phyloP scores from a whole-genome alignment of 2,329 filamentous ascomycete species.

The Colletotrichum australisinense region DNA sequence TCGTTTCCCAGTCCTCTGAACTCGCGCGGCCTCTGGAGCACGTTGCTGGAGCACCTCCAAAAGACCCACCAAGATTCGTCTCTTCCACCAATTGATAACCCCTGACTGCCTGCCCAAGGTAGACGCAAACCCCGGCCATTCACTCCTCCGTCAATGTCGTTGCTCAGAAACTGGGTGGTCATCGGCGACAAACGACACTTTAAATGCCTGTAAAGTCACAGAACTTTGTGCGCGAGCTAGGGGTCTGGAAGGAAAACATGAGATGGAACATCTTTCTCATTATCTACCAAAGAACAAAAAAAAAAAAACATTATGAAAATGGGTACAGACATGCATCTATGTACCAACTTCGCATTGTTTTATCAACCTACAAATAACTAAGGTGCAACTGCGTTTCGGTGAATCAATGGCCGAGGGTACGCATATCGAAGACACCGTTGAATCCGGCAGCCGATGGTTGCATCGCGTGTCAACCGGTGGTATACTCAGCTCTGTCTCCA shows the following conservation, averaged over 20 bases:
- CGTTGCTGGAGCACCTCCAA: not conserved
- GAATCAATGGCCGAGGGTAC: not conserved
- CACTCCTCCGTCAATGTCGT: not conserved
- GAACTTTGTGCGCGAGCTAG: not conserved
- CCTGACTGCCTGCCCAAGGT: not conserved
- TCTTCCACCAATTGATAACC: not conserved
- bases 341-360: not conserved
- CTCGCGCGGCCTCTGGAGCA: not conserved
- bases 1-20: too few relatives aligned
- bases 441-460: not conserved
- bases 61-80: not conserved
- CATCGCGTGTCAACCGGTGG: too few relatives aligned
- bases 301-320: not conserved
- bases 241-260: not conserved
- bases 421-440: not conserved
- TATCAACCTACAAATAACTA: not conserved
- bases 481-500: not conserved
- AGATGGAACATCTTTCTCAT: not conserved
- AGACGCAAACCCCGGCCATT: not conserved
- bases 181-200: not conserved
- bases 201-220: not conserved
- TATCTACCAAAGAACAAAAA: not conserved
- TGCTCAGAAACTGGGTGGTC: not conserved
- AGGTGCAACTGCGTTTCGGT: not conserved
- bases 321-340: not conserved